Conservation (phyloP, 2,329 filamentous ascomycete species). For the Calonectria montana region DNA sequence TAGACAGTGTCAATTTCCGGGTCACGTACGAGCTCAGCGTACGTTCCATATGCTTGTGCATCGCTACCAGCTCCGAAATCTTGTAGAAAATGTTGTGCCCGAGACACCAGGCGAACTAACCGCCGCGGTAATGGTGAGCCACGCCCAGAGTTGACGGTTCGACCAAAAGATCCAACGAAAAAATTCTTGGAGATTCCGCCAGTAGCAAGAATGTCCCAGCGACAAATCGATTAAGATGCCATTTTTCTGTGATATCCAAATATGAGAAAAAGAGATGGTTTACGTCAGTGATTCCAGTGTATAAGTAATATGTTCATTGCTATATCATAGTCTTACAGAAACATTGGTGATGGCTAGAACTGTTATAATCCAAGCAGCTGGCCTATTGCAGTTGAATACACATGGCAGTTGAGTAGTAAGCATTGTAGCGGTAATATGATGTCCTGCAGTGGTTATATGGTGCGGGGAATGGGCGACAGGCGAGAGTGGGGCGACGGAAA, state of each 20-base stretch:
- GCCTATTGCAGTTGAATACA: background rate
- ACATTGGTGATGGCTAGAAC: background rate
- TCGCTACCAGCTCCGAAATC: slow-evolving; percentile 72
- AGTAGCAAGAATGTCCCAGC: background rate
- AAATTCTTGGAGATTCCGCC: background rate
- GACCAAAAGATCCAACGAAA: slow-evolving; percentile 75
- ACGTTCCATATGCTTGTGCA: slow-evolving; percentile 81
- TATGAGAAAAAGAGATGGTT: background rate
- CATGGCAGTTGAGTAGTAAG: background rate
- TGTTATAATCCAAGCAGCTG: background rate
- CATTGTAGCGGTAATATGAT: background rate
- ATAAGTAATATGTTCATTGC: background rate
- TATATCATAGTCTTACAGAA: background rate
- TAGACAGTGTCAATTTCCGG: slow-evolving; percentile 85
- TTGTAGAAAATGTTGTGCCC: slow-evolving; percentile 77
- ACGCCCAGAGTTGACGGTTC: slow-evolving; percentile 77
- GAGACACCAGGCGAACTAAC: slow-evolving; percentile 78
- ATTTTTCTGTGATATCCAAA: background rate
- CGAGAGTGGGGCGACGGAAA: background rate
- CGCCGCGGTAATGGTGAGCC: slow-evolving; percentile 75
- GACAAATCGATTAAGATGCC: background rate
- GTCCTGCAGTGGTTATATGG: background rate
- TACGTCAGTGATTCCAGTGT: background rate
- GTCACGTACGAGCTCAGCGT: slow-evolving; percentile 82
- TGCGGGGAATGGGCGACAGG: too few species aligned